phyloP scores from a whole-genome alignment of 2,329 filamentous ascomycete species.

The Verticillium longisporum region DNA sequence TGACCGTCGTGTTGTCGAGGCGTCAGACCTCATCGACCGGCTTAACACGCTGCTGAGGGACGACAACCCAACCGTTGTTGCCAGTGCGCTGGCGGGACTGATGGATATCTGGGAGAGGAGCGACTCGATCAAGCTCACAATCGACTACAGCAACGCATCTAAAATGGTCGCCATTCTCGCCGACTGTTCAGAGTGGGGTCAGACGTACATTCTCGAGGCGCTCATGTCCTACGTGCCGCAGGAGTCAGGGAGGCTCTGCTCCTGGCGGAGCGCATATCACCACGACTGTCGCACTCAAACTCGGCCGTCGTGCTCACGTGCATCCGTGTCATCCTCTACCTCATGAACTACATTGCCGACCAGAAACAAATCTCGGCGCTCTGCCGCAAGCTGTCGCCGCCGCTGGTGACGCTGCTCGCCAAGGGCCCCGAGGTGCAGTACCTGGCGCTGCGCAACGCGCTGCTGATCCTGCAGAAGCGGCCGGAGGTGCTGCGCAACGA shows the following conservation, averaged over 20 bases:
- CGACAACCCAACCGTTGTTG: slow-evolving; percentile 95
- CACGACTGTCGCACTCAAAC: slow-evolving; percentile 94
- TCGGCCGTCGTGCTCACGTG: slow-evolving; percentile 94
- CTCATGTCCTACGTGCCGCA: slow-evolving; percentile 97
- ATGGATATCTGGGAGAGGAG: slow-evolving; percentile 99
- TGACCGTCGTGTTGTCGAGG: slow-evolving; percentile 82
- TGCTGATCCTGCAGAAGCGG: slow-evolving; percentile 85
- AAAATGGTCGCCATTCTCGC: slow-evolving; percentile 96
- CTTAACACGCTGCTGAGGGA: slow-evolving; percentile 86
- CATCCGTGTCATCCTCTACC: slow-evolving; percentile 90
- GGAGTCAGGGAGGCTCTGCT: slow-evolving; percentile 83
- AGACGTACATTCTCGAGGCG: slow-evolving; percentile 96
- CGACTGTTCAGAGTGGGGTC: slow-evolving; percentile 99
- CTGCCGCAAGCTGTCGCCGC: slow-evolving; percentile 89
- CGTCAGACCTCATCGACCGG: slow-evolving; percentile 83
- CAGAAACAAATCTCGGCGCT: slow-evolving; percentile 80
- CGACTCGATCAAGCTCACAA: slow-evolving; percentile 94
- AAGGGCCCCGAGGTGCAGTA: slow-evolving; percentile 99
- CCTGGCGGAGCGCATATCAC: slow-evolving; percentile 86
- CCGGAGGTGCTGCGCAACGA: slow-evolving; percentile 94
- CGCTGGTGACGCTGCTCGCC: slow-evolving; percentile 86
- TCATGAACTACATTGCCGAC: slow-evolving; percentile 98
- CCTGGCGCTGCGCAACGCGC: slow-evolving; percentile 83
- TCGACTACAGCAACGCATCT: slow-evolving; percentile 94
- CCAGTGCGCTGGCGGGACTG: slow-evolving; percentile 80